Percentiles rank a stretch among this genome's conserved stretches.
phyloP scores from a whole-genome alignment of 2,329 filamentous ascomycete genomes.

The Ceratocystis cubensis region DNA sequence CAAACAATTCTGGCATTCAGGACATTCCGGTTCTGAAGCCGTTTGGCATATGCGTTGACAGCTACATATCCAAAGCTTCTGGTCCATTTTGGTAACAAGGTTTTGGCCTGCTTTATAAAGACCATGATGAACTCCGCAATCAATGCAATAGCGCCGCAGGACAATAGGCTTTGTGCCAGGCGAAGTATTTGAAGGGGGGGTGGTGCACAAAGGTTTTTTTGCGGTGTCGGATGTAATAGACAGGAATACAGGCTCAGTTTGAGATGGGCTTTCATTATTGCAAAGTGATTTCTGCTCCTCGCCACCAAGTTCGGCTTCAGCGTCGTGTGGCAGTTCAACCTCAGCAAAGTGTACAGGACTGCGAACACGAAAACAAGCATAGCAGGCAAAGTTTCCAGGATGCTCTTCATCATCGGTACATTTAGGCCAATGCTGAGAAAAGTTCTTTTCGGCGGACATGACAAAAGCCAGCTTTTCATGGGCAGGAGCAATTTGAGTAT shows the following conservation, averaged over 20 bases:
- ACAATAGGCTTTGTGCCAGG: conserved; percentile 22
- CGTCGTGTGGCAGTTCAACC: conserved; percentile 26
- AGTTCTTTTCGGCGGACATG: conserved; percentile 33
- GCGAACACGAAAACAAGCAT: conserved; percentile 33
- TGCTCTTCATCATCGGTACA: conserved; percentile 25
- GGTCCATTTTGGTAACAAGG: conserved; percentile 30
- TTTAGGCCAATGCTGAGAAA: conserved; percentile 31
- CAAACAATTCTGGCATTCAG: conserved; percentile 28
- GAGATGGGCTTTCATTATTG: too few species aligned
- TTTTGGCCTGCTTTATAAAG: conserved; percentile 31
- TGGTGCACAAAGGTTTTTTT: neutral
- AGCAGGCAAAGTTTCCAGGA: conserved; percentile 34
- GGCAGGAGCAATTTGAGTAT: conserved; percentile 28
- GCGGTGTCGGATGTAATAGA: neutral
- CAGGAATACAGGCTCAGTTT: neutral
- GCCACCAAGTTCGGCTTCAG: neutral
- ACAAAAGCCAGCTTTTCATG: conserved; percentile 32
- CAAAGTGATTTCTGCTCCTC: neutral
- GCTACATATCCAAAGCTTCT: conserved; percentile 32
- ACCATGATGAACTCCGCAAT: conserved; percentile 31
- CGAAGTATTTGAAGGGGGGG: neutral
- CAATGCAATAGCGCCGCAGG: conserved; percentile 33
- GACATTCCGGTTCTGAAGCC: conserved; percentile 28
- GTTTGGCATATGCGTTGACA: conserved; percentile 31
- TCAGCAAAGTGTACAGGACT: conserved; percentile 31